phyloP scores from a whole-genome alignment of 495 filamentous ascomycete genomes.

The Hyaloscypha finlandica region DNA sequence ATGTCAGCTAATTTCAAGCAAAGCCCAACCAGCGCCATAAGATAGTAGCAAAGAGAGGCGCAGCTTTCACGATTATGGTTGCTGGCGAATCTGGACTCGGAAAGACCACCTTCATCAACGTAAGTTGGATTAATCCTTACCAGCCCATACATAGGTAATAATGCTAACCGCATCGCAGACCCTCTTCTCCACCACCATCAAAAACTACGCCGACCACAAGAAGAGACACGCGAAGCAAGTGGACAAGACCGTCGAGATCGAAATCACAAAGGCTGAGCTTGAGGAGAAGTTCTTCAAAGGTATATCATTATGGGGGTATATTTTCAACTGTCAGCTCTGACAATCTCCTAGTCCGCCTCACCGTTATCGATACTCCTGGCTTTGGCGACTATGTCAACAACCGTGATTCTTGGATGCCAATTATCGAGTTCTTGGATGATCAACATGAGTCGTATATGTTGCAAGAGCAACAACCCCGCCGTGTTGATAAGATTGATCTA shows the following conservation, averaged over 20 bases:
- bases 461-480: constrained; percentile 98
- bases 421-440: constrained; percentile 99
- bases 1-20: not conserved
- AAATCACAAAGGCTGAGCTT: constrained; percentile 98
- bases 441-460: constrained; percentile 99
- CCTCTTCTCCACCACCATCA: constrained; percentile 98
- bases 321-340: constrained; percentile 14
- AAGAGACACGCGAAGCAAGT: constrained; percentile 97
- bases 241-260: constrained; percentile 99
- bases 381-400: constrained; percentile 99
- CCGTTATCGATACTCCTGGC: constrained; percentile 97
- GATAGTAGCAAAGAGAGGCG: constrained; percentile 98
- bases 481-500: constrained; percentile 97
- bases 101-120: constrained; percentile 99
- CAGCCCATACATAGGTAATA: no score
- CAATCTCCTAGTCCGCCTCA: constrained; percentile 76
- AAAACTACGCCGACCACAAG: constrained; percentile 99
- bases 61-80: constrained; percentile 99
- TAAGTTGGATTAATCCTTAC: no score
- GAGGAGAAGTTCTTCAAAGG: constrained; percentile 99
- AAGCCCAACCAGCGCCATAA: constrained; percentile 95
- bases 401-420: constrained; percentile 98
- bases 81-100: constrained; percentile 98
- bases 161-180: constrained; percentile 43
- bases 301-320: constrained; percentile 41